Conservation (phyloP, 78 protist species). For the Bodo saltans region DNA sequence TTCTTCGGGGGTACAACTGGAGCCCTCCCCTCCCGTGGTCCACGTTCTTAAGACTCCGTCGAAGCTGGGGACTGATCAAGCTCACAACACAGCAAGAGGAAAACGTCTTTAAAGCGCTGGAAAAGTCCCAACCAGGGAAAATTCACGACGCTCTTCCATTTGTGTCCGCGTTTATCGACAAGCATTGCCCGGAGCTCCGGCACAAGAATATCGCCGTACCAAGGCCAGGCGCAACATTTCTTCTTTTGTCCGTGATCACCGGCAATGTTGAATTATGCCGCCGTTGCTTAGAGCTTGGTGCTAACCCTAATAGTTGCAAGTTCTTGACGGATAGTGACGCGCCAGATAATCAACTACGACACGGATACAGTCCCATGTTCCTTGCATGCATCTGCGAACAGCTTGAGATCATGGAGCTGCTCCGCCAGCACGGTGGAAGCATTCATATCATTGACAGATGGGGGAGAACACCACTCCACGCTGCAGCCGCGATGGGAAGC, state of each 20-base stretch:
- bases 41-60: neutral
- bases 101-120: neutral
- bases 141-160: neutral
- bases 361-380: neutral
- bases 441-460: neutral
- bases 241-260: neutral
- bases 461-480: neutral
- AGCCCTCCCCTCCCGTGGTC: neutral
- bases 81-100: neutral
- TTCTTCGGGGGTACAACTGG: neutral
- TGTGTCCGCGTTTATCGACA: neutral
- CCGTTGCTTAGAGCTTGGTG: neutral
- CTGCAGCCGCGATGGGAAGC: neutral
- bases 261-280: neutral
- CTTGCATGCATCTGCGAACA: neutral
- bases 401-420: neutral
- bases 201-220: neutral
- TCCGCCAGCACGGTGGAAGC: neutral
- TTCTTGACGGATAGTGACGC: neutral
- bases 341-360: neutral
- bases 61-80: neutral
- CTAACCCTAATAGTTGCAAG: neutral
- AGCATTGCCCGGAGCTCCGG: neutral
- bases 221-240: neutral
- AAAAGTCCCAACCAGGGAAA: neutral